phyloP scores from a whole-genome alignment of 306 rosid genomes.

The Rosa rugosa region DNA sequence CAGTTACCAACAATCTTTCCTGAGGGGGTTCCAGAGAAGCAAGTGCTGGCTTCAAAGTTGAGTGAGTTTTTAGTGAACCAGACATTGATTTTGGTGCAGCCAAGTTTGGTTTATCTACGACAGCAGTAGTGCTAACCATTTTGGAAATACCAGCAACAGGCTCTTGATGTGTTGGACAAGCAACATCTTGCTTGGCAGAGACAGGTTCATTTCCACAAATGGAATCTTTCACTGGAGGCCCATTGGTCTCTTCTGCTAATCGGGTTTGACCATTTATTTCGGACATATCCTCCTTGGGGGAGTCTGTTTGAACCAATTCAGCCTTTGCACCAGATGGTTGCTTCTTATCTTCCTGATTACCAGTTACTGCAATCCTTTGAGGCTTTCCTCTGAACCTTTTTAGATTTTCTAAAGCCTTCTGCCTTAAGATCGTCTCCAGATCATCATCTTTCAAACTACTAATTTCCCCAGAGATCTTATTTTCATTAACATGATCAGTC shows the following conservation, averaged over 20 bases:
- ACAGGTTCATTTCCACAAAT: conserved; percentile 21
- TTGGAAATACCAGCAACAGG: conserved; percentile 26
- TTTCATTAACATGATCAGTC: conserved; percentile 31
- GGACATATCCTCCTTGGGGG: conserved; percentile 27
- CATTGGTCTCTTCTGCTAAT: conserved; percentile 29
- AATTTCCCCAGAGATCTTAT: conserved; percentile 31
- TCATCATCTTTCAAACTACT: conserved; percentile 42
- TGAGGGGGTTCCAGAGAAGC: conserved; percentile 33
- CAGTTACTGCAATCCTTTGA: conserved; percentile 34
- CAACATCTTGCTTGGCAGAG: conserved; percentile 32
- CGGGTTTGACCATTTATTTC: conserved; percentile 23
- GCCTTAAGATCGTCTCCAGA: conserved; percentile 74
- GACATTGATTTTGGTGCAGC: conserved; percentile 25
- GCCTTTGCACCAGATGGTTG: conserved; percentile 29
- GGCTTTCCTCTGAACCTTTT: conserved; percentile 54
- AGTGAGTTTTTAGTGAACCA: conserved; percentile 8
- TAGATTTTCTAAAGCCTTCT: conserved; percentile 79
- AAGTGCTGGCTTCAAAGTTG: conserved; percentile 32
- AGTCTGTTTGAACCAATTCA: conserved; percentile 40
- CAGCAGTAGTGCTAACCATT: conserved; percentile 25
- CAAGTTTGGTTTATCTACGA: conserved; percentile 27
- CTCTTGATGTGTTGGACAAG: conserved; percentile 40
- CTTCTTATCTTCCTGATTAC: conserved; percentile 39
- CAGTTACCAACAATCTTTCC: conserved; percentile 24
- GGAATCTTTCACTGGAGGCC: conserved; percentile 30